Evolutionary conservation across 164 flowering plant genomes (phyloP), one percentile per base, ranked within the genome.

Genomic region (Brasenia schreberi): DNA sequence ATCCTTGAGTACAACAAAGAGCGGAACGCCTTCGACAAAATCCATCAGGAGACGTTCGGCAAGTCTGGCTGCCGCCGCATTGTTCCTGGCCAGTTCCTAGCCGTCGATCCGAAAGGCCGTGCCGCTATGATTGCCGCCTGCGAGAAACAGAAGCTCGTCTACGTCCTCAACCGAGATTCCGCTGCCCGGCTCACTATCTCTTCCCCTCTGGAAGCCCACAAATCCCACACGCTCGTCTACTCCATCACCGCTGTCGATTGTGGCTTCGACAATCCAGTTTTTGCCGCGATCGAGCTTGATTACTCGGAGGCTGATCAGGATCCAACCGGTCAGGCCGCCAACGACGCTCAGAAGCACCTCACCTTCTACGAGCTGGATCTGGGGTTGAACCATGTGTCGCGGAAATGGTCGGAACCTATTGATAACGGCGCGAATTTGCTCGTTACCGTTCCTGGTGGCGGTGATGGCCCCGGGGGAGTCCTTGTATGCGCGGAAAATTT

Each of bases 401-500:
- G 99, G 77, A 94, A 89, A 67, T 94, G 99, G 99, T 89, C 99
- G 0, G 94, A 88, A 60, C 87, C 81, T 45, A 93, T 94, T 66
- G 99, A 92, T 73, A 94, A 94, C 80, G 97, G 96, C 11, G 97
- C 99, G 0, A 94, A 94, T 74, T 72, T 94, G 92, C 87, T 94
- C 14, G 97, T 94, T 7, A 91, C 93, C 0, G 99, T 94, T 5
- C 99, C 99, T 12, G 97, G 99, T 3, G 99, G 97, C 33, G 97
- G 84, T 6, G 99, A 94, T 77, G 99, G 99, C 6, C 99, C 99
- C 0, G 89, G 99, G 68, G 97, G 99, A 6, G 96, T 94, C 43
- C 83, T 94, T 53, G 97, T 94, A 10, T 94, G 99, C 77, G 99
- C 99, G 0, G 99, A 94, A 75, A 94, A 91, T 77, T 94, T 91